These are phyloP conservation scores for Schoenoplectus triqueter DNA, from an alignment of 202 grass and related monocot species.

Conservation along the genomic window DNA sequence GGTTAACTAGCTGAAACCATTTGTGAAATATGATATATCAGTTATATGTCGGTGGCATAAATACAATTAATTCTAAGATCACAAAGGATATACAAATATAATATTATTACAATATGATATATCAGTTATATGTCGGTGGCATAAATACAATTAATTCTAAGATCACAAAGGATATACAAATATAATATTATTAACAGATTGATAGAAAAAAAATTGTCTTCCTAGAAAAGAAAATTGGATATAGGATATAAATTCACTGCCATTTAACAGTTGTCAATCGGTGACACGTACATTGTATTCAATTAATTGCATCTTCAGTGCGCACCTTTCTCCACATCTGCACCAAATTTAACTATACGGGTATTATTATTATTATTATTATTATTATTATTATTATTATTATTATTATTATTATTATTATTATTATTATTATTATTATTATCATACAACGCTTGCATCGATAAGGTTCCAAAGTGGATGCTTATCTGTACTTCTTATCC, in stretches of 20 bases:
- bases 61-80: neutral
- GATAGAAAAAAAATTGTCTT: too few species aligned
- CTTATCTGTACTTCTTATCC: neutral
- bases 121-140: too few species aligned
- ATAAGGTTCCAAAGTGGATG: neutral
- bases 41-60: too few species aligned
- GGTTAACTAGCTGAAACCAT: slow-evolving; percentile 14
- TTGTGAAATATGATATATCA: neutral
- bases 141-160: neutral
- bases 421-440: neutral
- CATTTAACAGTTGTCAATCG: neutral
- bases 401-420: neutral
- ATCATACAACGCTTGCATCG: too few species aligned
- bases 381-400: too few species aligned
- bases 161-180: too few species aligned
- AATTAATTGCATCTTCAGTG: neutral
- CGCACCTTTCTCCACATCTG: neutral
- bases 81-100: too few species aligned
- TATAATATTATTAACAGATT: too few species aligned
- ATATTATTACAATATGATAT: too few species aligned
- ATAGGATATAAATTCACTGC: too few species aligned
- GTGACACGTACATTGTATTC: neutral
- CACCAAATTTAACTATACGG: neutral
- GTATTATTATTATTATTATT: neutral
- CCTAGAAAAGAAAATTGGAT: too few species aligned